Evolutionary conservation across 805 yeast genomes (phyloP).

Genomic region (Ogataea pini): DNA sequence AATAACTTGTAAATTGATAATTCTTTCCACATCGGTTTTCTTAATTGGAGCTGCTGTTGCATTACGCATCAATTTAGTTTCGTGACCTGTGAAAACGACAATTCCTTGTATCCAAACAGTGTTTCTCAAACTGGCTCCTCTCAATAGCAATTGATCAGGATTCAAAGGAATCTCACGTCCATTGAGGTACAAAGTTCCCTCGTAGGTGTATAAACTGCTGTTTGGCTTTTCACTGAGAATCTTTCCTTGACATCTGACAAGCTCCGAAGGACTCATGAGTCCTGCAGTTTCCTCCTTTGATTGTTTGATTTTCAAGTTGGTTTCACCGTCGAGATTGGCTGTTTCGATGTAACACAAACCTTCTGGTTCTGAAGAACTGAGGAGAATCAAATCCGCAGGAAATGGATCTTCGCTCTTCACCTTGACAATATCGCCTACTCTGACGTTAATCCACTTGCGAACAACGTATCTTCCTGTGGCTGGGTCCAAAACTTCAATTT

Average conservation of each 20-base stretch:
- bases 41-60: constrained; percentile 99
- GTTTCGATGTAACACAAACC: constrained; percentile 97
- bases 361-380: constrained; percentile 96
- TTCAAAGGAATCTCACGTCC: constrained; percentile 66
- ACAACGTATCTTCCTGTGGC: constrained; percentile 59
- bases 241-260: constrained; percentile 54
- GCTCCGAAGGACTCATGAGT: constrained; percentile 63
- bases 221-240: constrained; percentile 90
- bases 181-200: constrained; percentile 73
- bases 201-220: constrained; percentile 90
- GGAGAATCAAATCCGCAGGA: constrained; percentile 86
- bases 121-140: constrained; percentile 95
- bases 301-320: constrained; percentile 93
- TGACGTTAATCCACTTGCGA: constrained; percentile 81
- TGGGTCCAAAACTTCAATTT: constrained; percentile 62
- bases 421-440: constrained; percentile 88
- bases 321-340: constrained; percentile 96
- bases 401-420: constrained; percentile 86
- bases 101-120: constrained; percentile 95
- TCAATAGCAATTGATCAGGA: constrained; percentile 87
- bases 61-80: constrained; percentile 95
- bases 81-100: constrained; percentile 96
- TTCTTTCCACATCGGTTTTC: constrained; percentile 93
- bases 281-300: constrained; percentile 75
- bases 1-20: constrained; percentile 88